A percentile compares a stretch with the other conserved stretches of the same genome.
Conservation (phyloP, 1,284 basidiomycete species). For the Ceratobasidium sp. region DNA sequence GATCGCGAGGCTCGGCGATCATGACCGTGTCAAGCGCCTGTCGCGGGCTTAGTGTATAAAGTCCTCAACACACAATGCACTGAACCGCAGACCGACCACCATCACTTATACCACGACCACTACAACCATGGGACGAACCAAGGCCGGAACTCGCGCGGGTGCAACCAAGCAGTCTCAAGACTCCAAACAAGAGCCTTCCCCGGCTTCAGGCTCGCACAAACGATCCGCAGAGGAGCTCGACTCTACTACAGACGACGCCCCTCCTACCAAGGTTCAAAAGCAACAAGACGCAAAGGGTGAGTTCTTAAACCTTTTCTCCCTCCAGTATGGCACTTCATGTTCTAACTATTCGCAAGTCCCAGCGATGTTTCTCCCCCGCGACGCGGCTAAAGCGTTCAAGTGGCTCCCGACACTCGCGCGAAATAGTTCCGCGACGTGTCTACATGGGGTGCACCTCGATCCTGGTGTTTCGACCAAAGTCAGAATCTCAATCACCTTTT, state of each 20-base stretch:
- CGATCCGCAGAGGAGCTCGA: conserved; percentile 14
- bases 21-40: conserved; percentile 14
- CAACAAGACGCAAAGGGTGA: conserved; percentile 24
- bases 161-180: background rate
- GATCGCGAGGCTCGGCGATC: background rate
- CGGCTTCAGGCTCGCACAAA: conserved; percentile 17
- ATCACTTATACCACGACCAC: background rate
- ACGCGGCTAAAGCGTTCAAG: conserved; percentile 15
- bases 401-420: conserved; percentile 29
- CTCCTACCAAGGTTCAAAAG: conserved; percentile 16
- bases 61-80: conserved; percentile 1
- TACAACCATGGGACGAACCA: background rate
- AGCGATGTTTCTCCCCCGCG: conserved; percentile 17
- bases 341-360: conserved; percentile 1
- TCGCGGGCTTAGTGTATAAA: background rate
- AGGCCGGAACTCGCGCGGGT: background rate
- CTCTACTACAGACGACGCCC: background rate
- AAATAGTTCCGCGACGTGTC: conserved; percentile 9
- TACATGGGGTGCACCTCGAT: conserved; percentile 28
- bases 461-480: conserved; percentile 24
- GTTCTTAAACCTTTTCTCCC: background rate
- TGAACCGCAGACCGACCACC: background rate
- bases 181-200: background rate
- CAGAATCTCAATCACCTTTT: background rate
- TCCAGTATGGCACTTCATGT: background rate